These are phyloP conservation scores for Babesia gibsoni DNA, from an alignment of 169 alveolate species.

Conservation along the genomic window DNA sequence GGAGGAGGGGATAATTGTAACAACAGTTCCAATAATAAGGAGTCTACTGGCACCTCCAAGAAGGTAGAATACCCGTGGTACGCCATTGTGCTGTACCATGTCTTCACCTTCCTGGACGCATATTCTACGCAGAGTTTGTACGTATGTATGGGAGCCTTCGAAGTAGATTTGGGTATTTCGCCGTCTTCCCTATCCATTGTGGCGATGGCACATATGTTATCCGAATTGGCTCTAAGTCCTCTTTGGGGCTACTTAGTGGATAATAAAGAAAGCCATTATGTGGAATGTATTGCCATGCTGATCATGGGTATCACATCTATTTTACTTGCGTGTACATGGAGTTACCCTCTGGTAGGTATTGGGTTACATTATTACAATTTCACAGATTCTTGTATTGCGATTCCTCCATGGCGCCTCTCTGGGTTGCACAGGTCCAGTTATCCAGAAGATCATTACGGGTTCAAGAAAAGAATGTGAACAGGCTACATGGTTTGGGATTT, in stretches of 20 bases:
- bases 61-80: too few relatives aligned
- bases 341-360: constrained; percentile 29
- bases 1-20: too few relatives aligned
- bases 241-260: constrained; percentile 89
- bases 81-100: too few relatives aligned
- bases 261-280: constrained; percentile 78
- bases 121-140: too few relatives aligned
- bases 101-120: too few relatives aligned
- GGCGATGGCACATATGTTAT: too few relatives aligned
- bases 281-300: constrained; percentile 78
- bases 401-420: constrained; percentile 41
- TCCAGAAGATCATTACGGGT: constrained; percentile 41
- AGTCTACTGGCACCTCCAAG: too few relatives aligned
- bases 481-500: constrained; percentile 34
- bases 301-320: constrained; percentile 85
- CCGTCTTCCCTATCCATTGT: too few relatives aligned
- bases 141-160: too few relatives aligned
- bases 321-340: constrained; percentile 55
- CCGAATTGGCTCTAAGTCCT: too few relatives aligned
- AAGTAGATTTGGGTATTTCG: too few relatives aligned
- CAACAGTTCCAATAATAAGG: too few relatives aligned
- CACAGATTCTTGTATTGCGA: constrained; percentile 32
- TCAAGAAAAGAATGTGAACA: not conserved
- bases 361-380: not conserved
- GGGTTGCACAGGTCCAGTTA: constrained; percentile 53